Conservation (phyloP, 148 eudicot genomes). For the Spergularia marina region DNA sequence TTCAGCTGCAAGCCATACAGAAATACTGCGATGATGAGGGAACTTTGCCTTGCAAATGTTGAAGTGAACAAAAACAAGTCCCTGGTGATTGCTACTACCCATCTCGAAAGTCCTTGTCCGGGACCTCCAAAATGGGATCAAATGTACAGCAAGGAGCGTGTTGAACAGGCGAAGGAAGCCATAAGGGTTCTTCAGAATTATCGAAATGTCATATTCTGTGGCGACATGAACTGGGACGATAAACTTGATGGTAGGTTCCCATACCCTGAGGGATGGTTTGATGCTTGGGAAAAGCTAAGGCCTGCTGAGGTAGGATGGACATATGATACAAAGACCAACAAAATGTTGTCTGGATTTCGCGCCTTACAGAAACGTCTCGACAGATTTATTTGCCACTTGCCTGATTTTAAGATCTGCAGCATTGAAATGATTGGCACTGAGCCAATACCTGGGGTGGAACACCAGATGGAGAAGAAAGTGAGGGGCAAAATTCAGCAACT, state of each 20-base stretch:
- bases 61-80: slow-evolving; percentile 30
- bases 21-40: slow-evolving; percentile 70
- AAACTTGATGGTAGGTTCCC: slow-evolving; percentile 75
- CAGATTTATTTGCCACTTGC: slow-evolving; percentile 54
- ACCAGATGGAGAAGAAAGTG: slow-evolving; percentile 60
- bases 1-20: slow-evolving; percentile 55
- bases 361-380: slow-evolving; percentile 68
- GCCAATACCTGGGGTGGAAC: slow-evolving; percentile 53
- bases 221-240: slow-evolving; percentile 98
- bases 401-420: slow-evolving; percentile 42
- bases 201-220: slow-evolving; percentile 71
- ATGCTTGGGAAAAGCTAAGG: slow-evolving; percentile 67
- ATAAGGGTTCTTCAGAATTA: slow-evolving; percentile 41
- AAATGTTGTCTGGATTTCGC: slow-evolving; percentile 60
- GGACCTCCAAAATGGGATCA: slow-evolving; percentile 91
- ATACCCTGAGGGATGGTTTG: slow-evolving; percentile 63
- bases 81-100: slow-evolving; percentile 69
- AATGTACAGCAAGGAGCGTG: slow-evolving; percentile 88
- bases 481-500: slow-evolving; percentile 50
- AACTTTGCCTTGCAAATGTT: slow-evolving; percentile 66
- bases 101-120: slow-evolving; percentile 90
- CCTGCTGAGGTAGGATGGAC: slow-evolving; percentile 72
- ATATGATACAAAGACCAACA: slow-evolving; percentile 78
- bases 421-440: slow-evolving; percentile 81
- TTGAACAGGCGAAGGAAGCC: slow-evolving; percentile 74